These are phyloP conservation scores for Cryptococcus sp. DNA, from an alignment of 1,284 basidiomycete species.

Conservation along the genomic window DNA sequence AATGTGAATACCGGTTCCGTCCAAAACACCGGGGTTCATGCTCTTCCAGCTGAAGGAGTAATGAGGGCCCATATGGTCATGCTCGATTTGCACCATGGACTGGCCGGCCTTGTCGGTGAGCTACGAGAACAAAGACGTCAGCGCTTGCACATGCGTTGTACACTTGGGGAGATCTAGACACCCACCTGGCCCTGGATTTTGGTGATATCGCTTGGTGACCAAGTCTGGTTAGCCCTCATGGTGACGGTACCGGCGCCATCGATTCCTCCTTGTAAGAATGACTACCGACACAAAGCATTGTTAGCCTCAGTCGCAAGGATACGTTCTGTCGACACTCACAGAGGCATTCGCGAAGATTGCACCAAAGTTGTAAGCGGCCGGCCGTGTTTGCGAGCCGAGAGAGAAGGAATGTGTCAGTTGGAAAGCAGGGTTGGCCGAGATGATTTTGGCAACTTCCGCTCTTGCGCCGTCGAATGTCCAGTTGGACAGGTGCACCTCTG, in stretches of 20 bases:
- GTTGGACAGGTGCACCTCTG: conserved; percentile 88
- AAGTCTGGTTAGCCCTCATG: conserved; percentile 86
- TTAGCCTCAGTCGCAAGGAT: not conserved
- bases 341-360: conserved; percentile 86
- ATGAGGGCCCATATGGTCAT: conserved; percentile 89
- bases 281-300: conserved; percentile 55
- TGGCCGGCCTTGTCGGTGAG: conserved; percentile 62
- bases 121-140: conserved; percentile 20
- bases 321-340: conserved; percentile 55
- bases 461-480: conserved; percentile 96
- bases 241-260: conserved; percentile 92
- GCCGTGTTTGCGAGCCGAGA: conserved; percentile 58
- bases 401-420: conserved; percentile 97
- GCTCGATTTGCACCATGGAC: conserved; percentile 90
- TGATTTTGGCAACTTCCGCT: conserved; percentile 91
- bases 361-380: conserved; percentile 89
- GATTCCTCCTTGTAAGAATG: conserved; percentile 89
- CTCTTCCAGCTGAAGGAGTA: conserved; percentile 86
- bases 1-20: conserved; percentile 91
- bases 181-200: conserved; percentile 88
- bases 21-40: conserved; percentile 86
- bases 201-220: conserved; percentile 75
- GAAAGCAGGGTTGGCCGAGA: conserved; percentile 93
- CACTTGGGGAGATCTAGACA: conserved; percentile 10
- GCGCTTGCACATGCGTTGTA: conserved; percentile 20